A percentile compares a stretch with the other conserved stretches of the same genome.
phyloP scores from a whole-genome alignment of 2,329 filamentous ascomycete species.

The Epichloe aotearoae region DNA sequence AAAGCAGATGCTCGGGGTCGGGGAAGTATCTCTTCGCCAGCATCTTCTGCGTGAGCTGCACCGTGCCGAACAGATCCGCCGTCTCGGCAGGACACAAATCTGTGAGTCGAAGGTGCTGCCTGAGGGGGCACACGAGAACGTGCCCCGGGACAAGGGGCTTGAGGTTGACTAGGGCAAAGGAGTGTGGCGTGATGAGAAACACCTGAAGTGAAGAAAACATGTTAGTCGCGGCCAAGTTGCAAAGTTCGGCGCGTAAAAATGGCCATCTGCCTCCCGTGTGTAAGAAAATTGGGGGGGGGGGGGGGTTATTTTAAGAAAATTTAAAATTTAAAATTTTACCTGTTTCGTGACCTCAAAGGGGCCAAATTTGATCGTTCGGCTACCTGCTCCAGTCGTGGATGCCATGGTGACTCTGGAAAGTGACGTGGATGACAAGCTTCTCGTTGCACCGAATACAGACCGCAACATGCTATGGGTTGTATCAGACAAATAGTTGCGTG shows the following conservation, averaged over 20 bases:
- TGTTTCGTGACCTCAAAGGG: constrained; percentile 64
- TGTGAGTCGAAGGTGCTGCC: constrained; percentile 55
- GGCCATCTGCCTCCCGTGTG: neutral
- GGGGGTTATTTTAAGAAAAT: neutral
- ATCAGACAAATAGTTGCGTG: neutral
- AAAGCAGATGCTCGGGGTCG: constrained; percentile 25
- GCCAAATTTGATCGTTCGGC: constrained; percentile 49
- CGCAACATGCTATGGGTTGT: neutral
- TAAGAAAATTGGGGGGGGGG: neutral
- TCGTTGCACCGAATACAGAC: constrained; percentile 1
- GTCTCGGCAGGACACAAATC: constrained; percentile 62
- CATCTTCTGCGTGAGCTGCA: constrained; percentile 70
- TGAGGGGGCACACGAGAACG: constrained; percentile 73
- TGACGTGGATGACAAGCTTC: constrained; percentile 5
- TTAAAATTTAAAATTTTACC: constrained; percentile 25
- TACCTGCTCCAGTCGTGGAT: constrained; percentile 12
- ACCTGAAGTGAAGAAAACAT: constrained; percentile 41
- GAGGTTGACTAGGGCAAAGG: constrained; percentile 86
- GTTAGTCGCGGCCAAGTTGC: neutral
- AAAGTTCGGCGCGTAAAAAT: too few species aligned
- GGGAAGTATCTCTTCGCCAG: constrained; percentile 46
- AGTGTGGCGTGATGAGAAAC: constrained; percentile 68
- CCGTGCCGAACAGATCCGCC: constrained; percentile 71
- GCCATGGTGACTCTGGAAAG: constrained; percentile 17
- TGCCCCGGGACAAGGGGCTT: constrained; percentile 90